Evolutionary conservation across 148 eudicot species (phyloP).

Genomic region (Selenicereus undatus): DNA sequence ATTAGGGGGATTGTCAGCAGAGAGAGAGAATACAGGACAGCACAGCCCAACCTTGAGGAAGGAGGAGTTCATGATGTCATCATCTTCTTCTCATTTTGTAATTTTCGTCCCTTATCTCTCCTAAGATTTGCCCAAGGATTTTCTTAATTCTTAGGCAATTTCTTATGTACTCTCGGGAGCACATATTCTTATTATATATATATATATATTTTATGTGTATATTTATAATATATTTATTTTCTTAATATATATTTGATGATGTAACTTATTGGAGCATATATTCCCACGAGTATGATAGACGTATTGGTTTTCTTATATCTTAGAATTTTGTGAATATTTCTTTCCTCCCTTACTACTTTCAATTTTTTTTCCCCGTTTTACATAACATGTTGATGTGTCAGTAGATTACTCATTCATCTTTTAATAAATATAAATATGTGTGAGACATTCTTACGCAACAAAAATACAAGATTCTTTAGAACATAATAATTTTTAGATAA

Average conservation of each 20-base stretch:
- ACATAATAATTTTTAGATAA: no score
- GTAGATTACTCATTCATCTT: neutral
- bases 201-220: no score
- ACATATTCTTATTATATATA: no score
- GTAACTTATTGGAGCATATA: no score
- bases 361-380: neutral
- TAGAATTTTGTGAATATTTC: neutral
- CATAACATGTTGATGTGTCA: neutral
- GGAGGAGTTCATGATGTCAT: neutral
- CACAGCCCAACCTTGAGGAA: constrained; percentile 5
- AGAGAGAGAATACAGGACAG: no score
- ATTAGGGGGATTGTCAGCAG: neutral
- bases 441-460: no score
- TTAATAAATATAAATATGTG: no score
- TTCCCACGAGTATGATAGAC: no score
- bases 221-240: no score
- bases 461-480: no score
- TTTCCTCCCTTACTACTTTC: neutral
- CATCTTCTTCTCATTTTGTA: neutral
- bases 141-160: constrained; percentile 8
- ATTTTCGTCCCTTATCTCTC: neutral
- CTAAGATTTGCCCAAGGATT: neutral
- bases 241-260: no score
- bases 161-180: no score
- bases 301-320: constrained; percentile 9